Evolutionary conservation across 108 stramenopile species (phyloP).

Genomic region (Stephanodiscus triporus): DNA sequence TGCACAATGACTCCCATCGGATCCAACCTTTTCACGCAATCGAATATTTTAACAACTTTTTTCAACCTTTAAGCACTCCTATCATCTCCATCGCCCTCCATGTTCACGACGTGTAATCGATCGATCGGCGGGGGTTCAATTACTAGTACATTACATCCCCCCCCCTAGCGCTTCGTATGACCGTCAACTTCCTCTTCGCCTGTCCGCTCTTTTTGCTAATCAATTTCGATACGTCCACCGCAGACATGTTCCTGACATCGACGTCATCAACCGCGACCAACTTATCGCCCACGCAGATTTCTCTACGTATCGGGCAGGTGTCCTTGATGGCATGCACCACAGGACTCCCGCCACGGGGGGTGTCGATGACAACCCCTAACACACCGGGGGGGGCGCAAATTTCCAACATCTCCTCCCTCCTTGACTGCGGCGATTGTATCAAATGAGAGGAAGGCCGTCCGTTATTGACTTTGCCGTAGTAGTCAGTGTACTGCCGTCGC

Average conservation of each 20-base stretch:
- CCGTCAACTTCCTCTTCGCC: slow-evolving; percentile 40
- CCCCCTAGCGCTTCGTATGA: slow-evolving; percentile 22
- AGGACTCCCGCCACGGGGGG: slow-evolving; percentile 23
- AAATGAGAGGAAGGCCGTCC: not conserved
- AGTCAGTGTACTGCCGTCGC: not conserved
- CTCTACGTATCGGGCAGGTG: slow-evolving; percentile 38
- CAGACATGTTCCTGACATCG: slow-evolving; percentile 47
- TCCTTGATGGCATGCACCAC: slow-evolving; percentile 54
- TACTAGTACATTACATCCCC: slow-evolving; percentile 13
- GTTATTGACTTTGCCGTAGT: slow-evolving; percentile 7
- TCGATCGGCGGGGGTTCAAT: not conserved
- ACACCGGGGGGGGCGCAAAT: slow-evolving; percentile 53
- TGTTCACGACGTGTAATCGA: too few species aligned
- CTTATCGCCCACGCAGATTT: slow-evolving; percentile 48
- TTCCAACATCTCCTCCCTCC: slow-evolving; percentile 33
- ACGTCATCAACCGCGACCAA: slow-evolving; percentile 53
- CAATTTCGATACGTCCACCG: slow-evolving; percentile 38
- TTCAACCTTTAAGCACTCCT: too few species aligned
- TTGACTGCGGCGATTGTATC: not conserved
- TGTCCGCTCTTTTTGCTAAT: slow-evolving; percentile 44
- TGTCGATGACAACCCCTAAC: slow-evolving; percentile 52
- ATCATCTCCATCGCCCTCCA: too few species aligned
- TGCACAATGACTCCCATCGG: too few species aligned
- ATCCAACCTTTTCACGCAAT: too few species aligned
- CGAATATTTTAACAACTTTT: too few species aligned